A percentile compares a stretch with the other conserved stretches of the same genome.
Evolutionary conservation across 805 yeast species (phyloP).

Genomic region (Saturnispora ahearnii): DNA sequence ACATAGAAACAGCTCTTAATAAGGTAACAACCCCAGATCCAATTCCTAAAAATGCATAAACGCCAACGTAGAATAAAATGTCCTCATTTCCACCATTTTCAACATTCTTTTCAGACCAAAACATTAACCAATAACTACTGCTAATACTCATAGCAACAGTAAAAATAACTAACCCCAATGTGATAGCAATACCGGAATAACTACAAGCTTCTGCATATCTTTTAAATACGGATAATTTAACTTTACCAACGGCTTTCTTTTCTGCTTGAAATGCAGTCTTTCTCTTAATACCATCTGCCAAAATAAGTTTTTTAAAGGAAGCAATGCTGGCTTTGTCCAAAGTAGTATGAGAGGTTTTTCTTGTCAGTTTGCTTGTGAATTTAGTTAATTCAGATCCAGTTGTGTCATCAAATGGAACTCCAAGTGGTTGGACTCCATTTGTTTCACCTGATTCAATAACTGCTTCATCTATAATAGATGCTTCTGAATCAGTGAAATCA

Average conservation of each 20-base stretch:
- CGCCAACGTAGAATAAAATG: conserved; percentile 38
- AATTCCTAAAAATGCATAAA: conserved; percentile 51
- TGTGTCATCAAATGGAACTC: conserved; percentile 11
- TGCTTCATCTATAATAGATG: conserved; percentile 3
- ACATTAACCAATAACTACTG: conserved; percentile 56
- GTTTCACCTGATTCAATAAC: conserved; percentile 9
- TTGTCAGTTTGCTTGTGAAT: conserved; percentile 9
- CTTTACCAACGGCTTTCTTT: conserved; percentile 51
- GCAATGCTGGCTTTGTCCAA: conserved; percentile 58
- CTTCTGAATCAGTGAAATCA: conserved; percentile 3
- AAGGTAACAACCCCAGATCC: conserved; percentile 41
- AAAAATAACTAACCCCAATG: conserved; percentile 28
- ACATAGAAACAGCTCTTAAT: conserved; percentile 38
- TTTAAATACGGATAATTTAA: conserved; percentile 42
- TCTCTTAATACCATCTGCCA: conserved; percentile 18
- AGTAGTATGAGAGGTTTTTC: conserved; percentile 17
- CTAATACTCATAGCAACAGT: conserved; percentile 27
- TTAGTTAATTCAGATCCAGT: conserved; percentile 15
- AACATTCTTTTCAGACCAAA: conserved; percentile 54
- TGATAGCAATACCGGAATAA: conserved; percentile 34
- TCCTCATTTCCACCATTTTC: conserved; percentile 34
- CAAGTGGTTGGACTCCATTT: conserved; percentile 11
- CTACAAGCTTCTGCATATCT: conserved; percentile 56
- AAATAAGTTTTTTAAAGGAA: conserved; percentile 39
- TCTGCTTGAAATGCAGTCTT: conserved; percentile 42